Percentiles rank a stretch among this genome's conserved stretches.
Conservation (phyloP, 176 grass and related monocot species). For the Oryza meridionalis region DNA sequence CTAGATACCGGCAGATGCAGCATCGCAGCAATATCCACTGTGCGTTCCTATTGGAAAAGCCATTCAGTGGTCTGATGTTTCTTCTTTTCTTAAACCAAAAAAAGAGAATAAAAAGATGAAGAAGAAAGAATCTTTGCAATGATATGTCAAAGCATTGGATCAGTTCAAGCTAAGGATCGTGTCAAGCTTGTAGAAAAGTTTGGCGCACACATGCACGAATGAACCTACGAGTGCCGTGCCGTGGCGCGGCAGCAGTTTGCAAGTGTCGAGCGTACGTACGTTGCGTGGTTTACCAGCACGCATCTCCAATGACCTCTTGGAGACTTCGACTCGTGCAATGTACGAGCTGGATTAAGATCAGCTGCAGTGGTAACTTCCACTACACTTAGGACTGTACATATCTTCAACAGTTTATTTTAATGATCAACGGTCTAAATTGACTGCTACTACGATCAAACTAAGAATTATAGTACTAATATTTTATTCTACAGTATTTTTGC, state of each 20-base stretch:
- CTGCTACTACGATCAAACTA: too few relatives aligned
- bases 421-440: too few relatives aligned
- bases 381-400: too few relatives aligned
- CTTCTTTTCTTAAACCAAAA: too few relatives aligned
- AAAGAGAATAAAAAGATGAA: too few relatives aligned
- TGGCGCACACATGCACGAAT: not conserved
- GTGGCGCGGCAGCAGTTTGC: slow-evolving; percentile 6
- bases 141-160: not conserved
- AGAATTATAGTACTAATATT: too few relatives aligned
- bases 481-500: too few relatives aligned
- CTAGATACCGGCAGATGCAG: not conserved
- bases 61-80: not conserved
- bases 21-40: not conserved
- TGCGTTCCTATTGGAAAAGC: not conserved
- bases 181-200: slow-evolving; percentile 21
- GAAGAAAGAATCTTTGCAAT: too few relatives aligned
- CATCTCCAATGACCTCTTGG: not conserved
- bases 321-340: not conserved
- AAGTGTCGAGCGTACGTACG: not conserved
- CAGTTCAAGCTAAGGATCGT: slow-evolving; percentile 5
- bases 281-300: not conserved
- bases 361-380: too few relatives aligned
- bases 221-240: not conserved
- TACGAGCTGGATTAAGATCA: too few relatives aligned
- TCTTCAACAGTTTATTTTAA: too few relatives aligned